Percentiles rank a stretch among this genome's conserved stretches.
These are phyloP conservation scores for Kodamaea jinghongensis DNA, from an alignment of 805 yeast genomes.

Conservation along the genomic window DNA sequence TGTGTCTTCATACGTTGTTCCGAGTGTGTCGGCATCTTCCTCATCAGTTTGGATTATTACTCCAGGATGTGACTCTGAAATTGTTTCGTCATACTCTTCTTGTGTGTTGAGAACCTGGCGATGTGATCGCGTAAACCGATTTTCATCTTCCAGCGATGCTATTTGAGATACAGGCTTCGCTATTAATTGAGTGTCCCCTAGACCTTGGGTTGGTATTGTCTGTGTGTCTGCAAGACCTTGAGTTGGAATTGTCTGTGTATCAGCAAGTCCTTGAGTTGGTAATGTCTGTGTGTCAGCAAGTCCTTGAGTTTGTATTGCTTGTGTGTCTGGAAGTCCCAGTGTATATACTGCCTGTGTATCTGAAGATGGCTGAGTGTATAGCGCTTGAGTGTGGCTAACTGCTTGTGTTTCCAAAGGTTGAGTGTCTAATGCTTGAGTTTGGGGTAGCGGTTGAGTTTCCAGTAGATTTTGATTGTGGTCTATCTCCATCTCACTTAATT, in stretches of 20 bases:
- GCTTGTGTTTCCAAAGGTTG: not conserved
- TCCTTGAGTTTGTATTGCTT: not conserved
- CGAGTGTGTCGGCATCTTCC: slow-evolving; percentile 5
- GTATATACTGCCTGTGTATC: not conserved
- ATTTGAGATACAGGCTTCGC: not conserved
- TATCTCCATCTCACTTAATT: too few species aligned
- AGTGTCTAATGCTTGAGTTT: too few species aligned
- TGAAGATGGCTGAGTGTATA: not conserved
- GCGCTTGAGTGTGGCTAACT: not conserved
- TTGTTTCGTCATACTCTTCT: slow-evolving; percentile 12
- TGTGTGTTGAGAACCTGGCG: slow-evolving; percentile 35
- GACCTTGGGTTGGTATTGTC: slow-evolving; percentile 1
- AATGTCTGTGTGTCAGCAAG: too few species aligned
- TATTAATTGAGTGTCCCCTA: not conserved
- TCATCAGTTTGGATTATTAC: slow-evolving; percentile 17
- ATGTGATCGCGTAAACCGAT: slow-evolving; percentile 16
- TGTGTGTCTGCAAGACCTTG: slow-evolving; percentile 11
- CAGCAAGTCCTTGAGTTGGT: slow-evolving; percentile 1
- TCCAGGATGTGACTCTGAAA: slow-evolving; percentile 7
- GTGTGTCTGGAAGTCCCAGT: slow-evolving; percentile 1
- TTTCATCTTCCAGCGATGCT: not conserved
- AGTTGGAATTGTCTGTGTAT: slow-evolving; percentile 6
- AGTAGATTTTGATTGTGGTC: too few species aligned
- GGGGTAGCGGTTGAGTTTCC: too few species aligned
- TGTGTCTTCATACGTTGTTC: slow-evolving; percentile 23